phyloP scores from a whole-genome alignment of 129 eudicot species.

The Mikania micrantha region DNA sequence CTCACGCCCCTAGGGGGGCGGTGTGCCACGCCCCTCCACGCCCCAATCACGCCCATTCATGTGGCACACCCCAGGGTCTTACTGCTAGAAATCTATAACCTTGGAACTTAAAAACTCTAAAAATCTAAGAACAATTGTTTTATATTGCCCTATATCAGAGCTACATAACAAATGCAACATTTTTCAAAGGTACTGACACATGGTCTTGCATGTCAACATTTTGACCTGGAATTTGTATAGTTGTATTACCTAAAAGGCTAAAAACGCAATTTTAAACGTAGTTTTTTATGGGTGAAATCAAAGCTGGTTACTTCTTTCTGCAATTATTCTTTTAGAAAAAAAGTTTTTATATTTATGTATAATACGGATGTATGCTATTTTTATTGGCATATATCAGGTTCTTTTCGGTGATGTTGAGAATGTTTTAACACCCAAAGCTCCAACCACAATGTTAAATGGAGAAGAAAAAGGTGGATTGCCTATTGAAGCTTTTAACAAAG shows the following conservation, averaged over 20 bases:
- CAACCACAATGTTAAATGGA: constrained; percentile 64
- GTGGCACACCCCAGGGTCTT: too few species aligned
- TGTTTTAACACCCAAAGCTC: constrained; percentile 60
- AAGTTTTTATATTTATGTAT: background rate
- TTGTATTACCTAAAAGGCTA: background rate
- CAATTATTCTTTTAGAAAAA: background rate
- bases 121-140: too few species aligned
- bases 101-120: too few species aligned
- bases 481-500: constrained; percentile 94
- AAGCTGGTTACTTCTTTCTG: background rate
- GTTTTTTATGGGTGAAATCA: background rate
- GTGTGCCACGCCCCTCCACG: too few species aligned
- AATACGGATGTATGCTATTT: too few species aligned
- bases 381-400: constrained; percentile 48
- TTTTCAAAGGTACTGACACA: background rate
- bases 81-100: too few species aligned
- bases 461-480: constrained; percentile 97
- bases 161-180: background rate
- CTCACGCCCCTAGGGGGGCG: too few species aligned
- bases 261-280: background rate
- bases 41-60: too few species aligned
- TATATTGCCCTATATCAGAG: background rate
- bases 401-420: constrained; percentile 89
- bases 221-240: background rate
- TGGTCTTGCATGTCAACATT: background rate